Base-by-base conservation (phyloP, 305 asterid species). In the Withania somnifera region DNA sequence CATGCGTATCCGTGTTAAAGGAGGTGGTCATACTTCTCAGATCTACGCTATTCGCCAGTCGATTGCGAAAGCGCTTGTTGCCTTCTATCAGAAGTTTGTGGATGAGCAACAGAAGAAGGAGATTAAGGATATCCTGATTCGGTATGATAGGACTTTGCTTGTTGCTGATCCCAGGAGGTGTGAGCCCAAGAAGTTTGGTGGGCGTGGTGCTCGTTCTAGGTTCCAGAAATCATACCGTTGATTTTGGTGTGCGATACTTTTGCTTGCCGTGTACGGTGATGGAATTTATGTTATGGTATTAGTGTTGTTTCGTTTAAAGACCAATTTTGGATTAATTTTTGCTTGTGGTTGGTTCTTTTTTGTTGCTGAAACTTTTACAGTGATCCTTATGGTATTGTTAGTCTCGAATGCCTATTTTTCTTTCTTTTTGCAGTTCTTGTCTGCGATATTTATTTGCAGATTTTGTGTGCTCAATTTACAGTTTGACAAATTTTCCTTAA, bases 1-100 rank as follows among this genome's bases (percentile, higher is more conserved):
- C 11, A 82, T 82, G 82, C 67, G 85, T 2, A 82, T 82, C 52
- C 82, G 78, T 47, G 85, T 82, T 11, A 77, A 82, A 7, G 85
- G 85, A 13, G 85, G 85, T 15, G 85, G 85, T 45, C 82, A 61
- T 34, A 82, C 85, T 22, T 76, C 82, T 19, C 85, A 76, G 40
- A 82, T 82, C 85, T 82, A 82, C 34, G 77, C 64, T 54, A 63
- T 80, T 28, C 83, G 83, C 63, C 83, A 63, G 51, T 63, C 78
- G 0, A 80, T 80, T 53, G 78, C 78, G 4, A 63, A 80, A 45
- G 83, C 78, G 2, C 77, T 63, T 36, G 78, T 80, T 26, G 64
- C 83, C 13, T 80, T 45, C 15, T 63, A 80, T 50, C 64, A 80
- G 78, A 80, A 80, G 52, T 80, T 26, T 24, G 78, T 80, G 11